A percentile compares a stretch with the other conserved stretches of the same genome.
phyloP scores from a whole-genome alignment of 192 early-diverging fungal species.

The Gaertneriomyces sp. region DNA sequence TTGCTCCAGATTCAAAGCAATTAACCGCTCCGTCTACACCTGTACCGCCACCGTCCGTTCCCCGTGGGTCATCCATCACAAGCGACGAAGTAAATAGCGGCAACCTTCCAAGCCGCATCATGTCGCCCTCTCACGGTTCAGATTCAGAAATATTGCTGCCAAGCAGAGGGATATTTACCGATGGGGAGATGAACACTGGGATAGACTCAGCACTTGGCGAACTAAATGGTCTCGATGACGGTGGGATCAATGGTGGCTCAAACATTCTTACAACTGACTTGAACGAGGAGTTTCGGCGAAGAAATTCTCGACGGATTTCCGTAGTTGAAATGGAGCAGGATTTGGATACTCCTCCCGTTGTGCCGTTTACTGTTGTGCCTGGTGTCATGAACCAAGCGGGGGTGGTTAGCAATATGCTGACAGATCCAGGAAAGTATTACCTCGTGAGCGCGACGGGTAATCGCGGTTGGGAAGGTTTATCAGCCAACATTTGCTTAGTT shows the following conservation, averaged over 20 bases:
- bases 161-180: not conserved
- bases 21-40: not conserved
- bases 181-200: not conserved
- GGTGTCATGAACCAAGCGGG: conserved; percentile 89
- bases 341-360: conserved; percentile 33
- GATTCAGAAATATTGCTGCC: not conserved
- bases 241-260: not conserved
- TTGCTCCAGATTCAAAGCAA: not conserved
- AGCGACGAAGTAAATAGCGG: too few species aligned
- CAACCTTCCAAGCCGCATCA: too few species aligned
- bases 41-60: not conserved
- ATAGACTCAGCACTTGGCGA: not conserved
- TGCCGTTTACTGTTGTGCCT: conserved; percentile 90
- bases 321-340: conserved; percentile 15
- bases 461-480: conserved; percentile 92
- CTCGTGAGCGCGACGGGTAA: conserved; percentile 91
- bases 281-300: not conserved
- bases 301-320: not conserved
- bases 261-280: not conserved
- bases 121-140: too few species aligned
- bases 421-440: conserved; percentile 71
- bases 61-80: not conserved
- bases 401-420: conserved; percentile 46
- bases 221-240: not conserved
- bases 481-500: conserved; percentile 79